phyloP scores from a whole-genome alignment of 2,329 filamentous ascomycete genomes.

The Pseudogymnoascus sp. region DNA sequence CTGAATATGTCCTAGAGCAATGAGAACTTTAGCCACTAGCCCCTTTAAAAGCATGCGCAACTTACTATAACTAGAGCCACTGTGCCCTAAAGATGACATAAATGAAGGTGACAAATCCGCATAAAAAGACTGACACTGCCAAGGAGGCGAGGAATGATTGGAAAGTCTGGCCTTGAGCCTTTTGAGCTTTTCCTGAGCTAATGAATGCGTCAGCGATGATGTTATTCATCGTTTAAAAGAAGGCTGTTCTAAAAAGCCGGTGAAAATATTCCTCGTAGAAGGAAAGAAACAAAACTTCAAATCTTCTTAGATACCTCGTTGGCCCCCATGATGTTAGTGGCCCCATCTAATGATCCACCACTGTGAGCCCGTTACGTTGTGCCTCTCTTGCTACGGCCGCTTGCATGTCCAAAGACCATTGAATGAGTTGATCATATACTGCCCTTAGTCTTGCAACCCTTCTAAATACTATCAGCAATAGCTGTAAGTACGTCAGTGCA shows the following conservation, averaged over 20 bases:
- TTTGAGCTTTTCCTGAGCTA: slow-evolving; percentile 12
- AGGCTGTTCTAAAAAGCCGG: background rate
- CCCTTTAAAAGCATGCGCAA: slow-evolving; percentile 4
- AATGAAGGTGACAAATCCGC: background rate
- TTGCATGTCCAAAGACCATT: background rate
- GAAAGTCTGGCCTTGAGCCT: slow-evolving; percentile 11
- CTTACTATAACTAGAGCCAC: slow-evolving; percentile 10
- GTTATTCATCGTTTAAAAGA: background rate
- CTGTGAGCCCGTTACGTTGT: background rate
- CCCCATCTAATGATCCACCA: background rate
- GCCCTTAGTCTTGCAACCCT: background rate
- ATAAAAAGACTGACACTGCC: slow-evolving; percentile 8
- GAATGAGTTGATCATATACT: background rate
- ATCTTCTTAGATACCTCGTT: background rate
- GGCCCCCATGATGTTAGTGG: background rate
- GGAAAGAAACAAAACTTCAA: background rate
- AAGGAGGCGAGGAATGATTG: slow-evolving; percentile 12
- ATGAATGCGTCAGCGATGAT: slow-evolving; percentile 5
- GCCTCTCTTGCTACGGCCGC: background rate
- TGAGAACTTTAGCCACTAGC: background rate
- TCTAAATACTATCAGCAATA: background rate
- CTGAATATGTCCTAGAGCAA: slow-evolving; percentile 7
- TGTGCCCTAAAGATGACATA: slow-evolving; percentile 10
- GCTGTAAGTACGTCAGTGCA: background rate
- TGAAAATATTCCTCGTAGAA: background rate